Evolutionary conservation across 2,329 filamentous ascomycete genomes (phyloP), one percentile per base, ranked within the genome.

Genomic region (Colletotrichum sansevieriae): DNA sequence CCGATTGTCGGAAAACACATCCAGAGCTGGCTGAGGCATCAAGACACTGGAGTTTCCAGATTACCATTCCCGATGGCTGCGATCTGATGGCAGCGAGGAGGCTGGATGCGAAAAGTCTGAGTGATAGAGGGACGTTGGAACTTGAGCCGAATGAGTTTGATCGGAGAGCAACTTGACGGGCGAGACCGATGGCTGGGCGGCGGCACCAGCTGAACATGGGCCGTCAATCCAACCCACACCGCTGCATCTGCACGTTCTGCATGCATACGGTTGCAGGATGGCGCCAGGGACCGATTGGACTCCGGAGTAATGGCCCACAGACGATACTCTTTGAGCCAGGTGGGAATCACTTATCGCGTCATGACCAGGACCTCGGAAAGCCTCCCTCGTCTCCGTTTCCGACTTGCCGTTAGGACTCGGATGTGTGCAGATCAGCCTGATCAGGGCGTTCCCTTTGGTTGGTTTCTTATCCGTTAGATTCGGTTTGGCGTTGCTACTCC

Each of bases 331-430:
- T 33, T n/a, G 55, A 37, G 11, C 2, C 15, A 22, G 52, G 61
- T 65, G 65, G 65, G 41, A 54, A 59, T 54, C 55, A 20, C 61
- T 59, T 49, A 68, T 68, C 61, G 61, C 65, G 65, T 54, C 29
- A 58, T 59, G 61, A 9, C 39, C 54, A 46, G 39, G 29, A 39
- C 49, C 18, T 63, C 41, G 43, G 51, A 44, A 49, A 43, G 25
- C 35, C 11, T 56, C 39, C 47, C 10, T 41, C 35, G 41, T 3
- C 49, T 63, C 64, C 59, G 51, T 65, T 41, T 51, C 37, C 44
- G 60, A 60, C 54, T 20, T 57, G 54, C 2, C 54, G 29, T n/a
- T 35, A 20, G 35, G 44, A 10, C 46, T 41, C 13, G 46, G 43
- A 54, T 22, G 44, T 39, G 51, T 64, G 64, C 20, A 58, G 39